Conservation (phyloP, 495 filamentous ascomycete genomes). For the Penicillium subrubescens region DNA sequence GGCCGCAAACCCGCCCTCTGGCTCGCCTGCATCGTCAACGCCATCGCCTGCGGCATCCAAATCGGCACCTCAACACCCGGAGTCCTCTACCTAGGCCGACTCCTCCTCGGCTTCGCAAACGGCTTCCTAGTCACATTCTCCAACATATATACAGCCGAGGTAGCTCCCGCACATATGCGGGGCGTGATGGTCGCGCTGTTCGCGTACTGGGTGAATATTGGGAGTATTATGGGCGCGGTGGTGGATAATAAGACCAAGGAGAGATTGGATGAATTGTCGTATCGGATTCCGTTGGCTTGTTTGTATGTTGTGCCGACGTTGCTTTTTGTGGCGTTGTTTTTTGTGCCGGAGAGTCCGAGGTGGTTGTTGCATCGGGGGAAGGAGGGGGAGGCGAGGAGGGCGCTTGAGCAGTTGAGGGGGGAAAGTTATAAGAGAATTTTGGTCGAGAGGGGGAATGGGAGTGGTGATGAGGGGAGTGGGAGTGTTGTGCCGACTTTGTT, state of each 20-base stretch:
- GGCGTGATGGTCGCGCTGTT: constrained; percentile 20
- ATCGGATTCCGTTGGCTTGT: constrained; percentile 18
- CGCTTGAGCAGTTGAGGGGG: constrained; percentile 15
- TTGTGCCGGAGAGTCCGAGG: constrained; percentile 19
- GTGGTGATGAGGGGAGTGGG: neutral
- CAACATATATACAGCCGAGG: constrained; percentile 19
- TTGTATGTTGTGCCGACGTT: constrained; percentile 16
- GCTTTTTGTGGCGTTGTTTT: constrained; percentile 18
- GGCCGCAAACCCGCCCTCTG: constrained; percentile 19
- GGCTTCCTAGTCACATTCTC: constrained; percentile 20
- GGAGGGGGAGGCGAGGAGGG: constrained; percentile 11
- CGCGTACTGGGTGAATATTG: constrained; percentile 23
- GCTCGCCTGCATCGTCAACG: constrained; percentile 23
- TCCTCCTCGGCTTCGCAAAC: constrained; percentile 20
- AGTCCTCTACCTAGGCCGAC: constrained; percentile 16
- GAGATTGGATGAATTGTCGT: constrained; percentile 15
- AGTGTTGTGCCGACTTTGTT: constrained; percentile 6
- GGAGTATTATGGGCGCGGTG: constrained; percentile 12
- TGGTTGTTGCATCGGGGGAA: constrained; percentile 19
- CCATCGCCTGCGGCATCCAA: constrained; percentile 17
- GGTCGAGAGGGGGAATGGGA: constrained; percentile 2
- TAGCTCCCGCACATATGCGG: constrained; percentile 17
- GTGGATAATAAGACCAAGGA: constrained; percentile 21
- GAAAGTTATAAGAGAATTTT: constrained; percentile 1
- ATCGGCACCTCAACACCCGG: constrained; percentile 15